Evolutionary conservation across 345 rosid genomes (phyloP), one percentile per base, ranked within the genome.

Genomic region (Moringa oleifera): DNA sequence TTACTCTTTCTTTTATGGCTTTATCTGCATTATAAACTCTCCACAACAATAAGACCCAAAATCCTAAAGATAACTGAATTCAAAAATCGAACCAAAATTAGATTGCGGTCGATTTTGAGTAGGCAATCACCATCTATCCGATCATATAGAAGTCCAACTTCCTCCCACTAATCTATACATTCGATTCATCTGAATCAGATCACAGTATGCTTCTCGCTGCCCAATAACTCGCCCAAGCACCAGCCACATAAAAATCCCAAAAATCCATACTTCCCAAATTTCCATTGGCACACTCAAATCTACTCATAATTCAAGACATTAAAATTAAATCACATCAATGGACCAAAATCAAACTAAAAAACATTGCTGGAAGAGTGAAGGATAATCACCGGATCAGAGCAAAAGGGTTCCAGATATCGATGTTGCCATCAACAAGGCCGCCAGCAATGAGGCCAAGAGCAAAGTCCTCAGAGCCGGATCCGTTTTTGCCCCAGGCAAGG

Each of bases 381-480:
- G 18, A 31, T 49, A 52, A 63, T 72, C 77, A 91, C 99, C 88
- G 71, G 83, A 89, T 87, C 83, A 95, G 59, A 53, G 81, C 57
- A 31, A 70, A 74, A 2, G 98, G 99, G 64, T 91, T 91, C 99
- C 96, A 95, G 12, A 95, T 68, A 78, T 79, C 93, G 59, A 95
- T 91, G 64, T 46, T 85, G 33, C 99, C 98, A 55, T 91, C 99
- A 25, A 87, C 91, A 23, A 89, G 96, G 13, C 99, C 99, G 45
- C 99, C 99, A 7, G 99, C 98, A 55, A 95, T 80, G 28, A 95
- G 79, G 31, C 99, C 99, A 7, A 91, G 87, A 50, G 82, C 66
- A 56, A 85, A 89, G 47, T 83, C 74, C 13, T 91, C 95, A 36
- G 95, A 89, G 47, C 85, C 87, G 55, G 94, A 89, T 85, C 96